Percentiles rank a stretch among this genome's conserved stretches.
These are phyloP conservation scores for Pseudozyma pruni DNA, from an alignment of 1,284 basidiomycete species.

Conservation along the genomic window DNA sequence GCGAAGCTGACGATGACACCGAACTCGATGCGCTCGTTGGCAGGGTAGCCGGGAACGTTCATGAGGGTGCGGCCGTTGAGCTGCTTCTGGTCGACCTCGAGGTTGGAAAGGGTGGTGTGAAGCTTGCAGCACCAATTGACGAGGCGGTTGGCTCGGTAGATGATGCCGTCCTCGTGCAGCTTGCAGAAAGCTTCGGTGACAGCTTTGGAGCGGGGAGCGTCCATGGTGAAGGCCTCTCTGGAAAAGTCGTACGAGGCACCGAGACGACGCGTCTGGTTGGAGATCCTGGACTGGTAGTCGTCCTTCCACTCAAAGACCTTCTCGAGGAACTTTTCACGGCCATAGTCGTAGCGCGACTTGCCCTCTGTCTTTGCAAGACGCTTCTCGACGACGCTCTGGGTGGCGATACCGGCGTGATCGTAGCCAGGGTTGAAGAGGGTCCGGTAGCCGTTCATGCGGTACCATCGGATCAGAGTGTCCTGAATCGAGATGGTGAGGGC, in stretches of 20 bases:
- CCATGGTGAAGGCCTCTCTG: slow-evolving; percentile 95
- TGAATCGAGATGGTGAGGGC: slow-evolving; percentile 93
- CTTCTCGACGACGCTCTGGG: slow-evolving; percentile 97
- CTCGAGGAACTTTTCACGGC: slow-evolving; percentile 89
- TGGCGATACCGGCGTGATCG: slow-evolving; percentile 98
- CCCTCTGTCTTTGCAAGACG: slow-evolving; percentile 85
- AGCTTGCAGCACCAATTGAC: slow-evolving; percentile 98
- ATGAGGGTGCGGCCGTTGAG: slow-evolving; percentile 88
- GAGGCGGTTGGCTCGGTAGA: slow-evolving; percentile 95
- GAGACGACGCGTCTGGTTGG: slow-evolving; percentile 85
- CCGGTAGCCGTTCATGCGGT: slow-evolving; percentile 87
- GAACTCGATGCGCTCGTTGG: slow-evolving; percentile 95
- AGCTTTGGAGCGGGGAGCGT: slow-evolving; percentile 76
- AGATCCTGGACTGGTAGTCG: slow-evolving; percentile 91
- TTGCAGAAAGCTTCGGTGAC: slow-evolving; percentile 92
- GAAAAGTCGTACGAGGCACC: slow-evolving; percentile 96
- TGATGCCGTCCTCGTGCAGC: slow-evolving; percentile 89
- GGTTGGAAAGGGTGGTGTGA: slow-evolving; percentile 95
- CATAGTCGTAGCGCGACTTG: slow-evolving; percentile 89
- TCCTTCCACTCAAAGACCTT: slow-evolving; percentile 98
- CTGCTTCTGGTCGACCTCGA: slow-evolving; percentile 96
- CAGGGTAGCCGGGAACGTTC: slow-evolving; percentile 91
- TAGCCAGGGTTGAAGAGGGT: slow-evolving; percentile 93
- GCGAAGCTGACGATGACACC: slow-evolving; percentile 96
- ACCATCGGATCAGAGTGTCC: slow-evolving; percentile 73